These are phyloP conservation scores for Entonaema liquescens DNA, from an alignment of 495 filamentous ascomycete species.

Conservation along the genomic window DNA sequence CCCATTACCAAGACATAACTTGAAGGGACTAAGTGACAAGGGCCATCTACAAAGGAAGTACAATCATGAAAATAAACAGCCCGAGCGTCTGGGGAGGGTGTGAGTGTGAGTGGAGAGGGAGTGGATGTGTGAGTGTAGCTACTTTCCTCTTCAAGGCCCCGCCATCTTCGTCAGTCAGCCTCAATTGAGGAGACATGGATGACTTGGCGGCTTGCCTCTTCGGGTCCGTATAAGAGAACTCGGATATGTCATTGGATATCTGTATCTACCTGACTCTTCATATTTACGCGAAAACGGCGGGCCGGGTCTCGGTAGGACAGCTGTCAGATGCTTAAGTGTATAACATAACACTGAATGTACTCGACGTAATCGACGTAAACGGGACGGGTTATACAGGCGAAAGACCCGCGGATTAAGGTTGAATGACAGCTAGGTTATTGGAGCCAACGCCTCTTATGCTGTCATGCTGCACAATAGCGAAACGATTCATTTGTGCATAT, in stretches of 20 bases:
- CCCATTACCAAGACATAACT: slow-evolving; percentile 21
- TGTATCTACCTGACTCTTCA: not conserved
- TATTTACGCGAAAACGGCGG: slow-evolving; percentile 26
- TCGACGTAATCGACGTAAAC: not conserved
- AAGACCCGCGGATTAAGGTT: not conserved
- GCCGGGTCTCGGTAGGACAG: slow-evolving; percentile 17
- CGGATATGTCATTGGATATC: slow-evolving; percentile 19
- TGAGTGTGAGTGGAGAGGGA: slow-evolving; percentile 37
- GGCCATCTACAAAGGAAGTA: slow-evolving; percentile 28
- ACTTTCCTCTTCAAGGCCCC: slow-evolving; percentile 38
- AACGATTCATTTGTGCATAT: slow-evolving; percentile 36
- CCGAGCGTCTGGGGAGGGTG: slow-evolving; percentile 43
- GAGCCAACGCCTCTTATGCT: slow-evolving; percentile 17
- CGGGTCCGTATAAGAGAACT: slow-evolving; percentile 8
- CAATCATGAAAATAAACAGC: slow-evolving; percentile 33
- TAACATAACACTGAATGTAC: not conserved
- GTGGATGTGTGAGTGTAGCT: slow-evolving; percentile 27
- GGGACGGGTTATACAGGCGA: not conserved
- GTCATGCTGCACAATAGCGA: slow-evolving; percentile 37
- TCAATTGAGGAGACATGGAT: slow-evolving; percentile 35
- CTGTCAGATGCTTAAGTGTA: slow-evolving; percentile 17
- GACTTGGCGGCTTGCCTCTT: slow-evolving; percentile 33
- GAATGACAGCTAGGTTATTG: slow-evolving; percentile 9
- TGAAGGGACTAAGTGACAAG: slow-evolving; percentile 26
- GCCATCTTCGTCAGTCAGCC: slow-evolving; percentile 40